Base-by-base conservation (phyloP, 306 rosid genomes). In the Vigna hirtella region DNA sequence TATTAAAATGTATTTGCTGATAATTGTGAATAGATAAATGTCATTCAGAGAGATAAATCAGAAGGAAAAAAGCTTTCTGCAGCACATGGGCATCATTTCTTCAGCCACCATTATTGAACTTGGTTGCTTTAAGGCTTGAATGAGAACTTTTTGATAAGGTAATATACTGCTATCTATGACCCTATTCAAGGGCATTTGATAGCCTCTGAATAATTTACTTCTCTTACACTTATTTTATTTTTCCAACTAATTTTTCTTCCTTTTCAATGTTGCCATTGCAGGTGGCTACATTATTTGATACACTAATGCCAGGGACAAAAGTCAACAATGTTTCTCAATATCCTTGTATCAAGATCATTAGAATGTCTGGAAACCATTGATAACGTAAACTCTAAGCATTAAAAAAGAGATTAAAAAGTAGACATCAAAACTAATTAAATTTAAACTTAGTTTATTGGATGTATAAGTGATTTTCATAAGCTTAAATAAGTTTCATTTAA, bases 51-150 rank as follows among this genome's bases (percentile, higher is more conserved):
- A 57, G 48, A 73, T 22, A 59, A 49, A 8, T 40, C 4, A 4
- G 45, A 15, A 73, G 49, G 71, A 4, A 40, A 14, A 38, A 78
- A 30, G 53, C 43, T 49, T 74, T 62, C 10, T 51, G 55, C 48
- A 24, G 81, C 78, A 79, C 86, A 68, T 74, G 74, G 42, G 18
- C 75, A 79, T 74, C 63, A 74, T 81, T 75, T 49, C 22, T 32
- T 11, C 68, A 56, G 76, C 71, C 47, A 58, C 58, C 30, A 74
- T 78, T 66, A 73, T 77, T 57, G 76, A 66, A 66, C 18, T 74
- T 72, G 47, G 49, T 51, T 66, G 38, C 82, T 66, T 78, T 67
- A 42, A 49, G 76, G 18, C n/a, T 40, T 69, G 58, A 77, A 75
- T 61, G 15, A 28, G 45, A 70, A 45, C 73, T 30, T 76, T 70